Conservation (phyloP, 352 stramenopile species). For the Phytophthora sojae region DNA sequence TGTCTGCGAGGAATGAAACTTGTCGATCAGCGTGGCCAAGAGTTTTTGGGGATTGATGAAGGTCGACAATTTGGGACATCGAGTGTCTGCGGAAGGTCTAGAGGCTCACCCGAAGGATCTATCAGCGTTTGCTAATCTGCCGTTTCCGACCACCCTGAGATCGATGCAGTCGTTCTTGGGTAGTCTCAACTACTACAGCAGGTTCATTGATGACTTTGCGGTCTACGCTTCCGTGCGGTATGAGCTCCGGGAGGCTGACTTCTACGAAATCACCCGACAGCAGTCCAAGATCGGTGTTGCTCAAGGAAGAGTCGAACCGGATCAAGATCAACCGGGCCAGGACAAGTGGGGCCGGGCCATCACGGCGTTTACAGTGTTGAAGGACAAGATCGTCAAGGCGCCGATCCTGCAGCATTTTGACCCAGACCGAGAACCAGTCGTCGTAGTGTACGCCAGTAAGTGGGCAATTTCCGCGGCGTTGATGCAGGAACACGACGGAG, state of each 20-base stretch:
- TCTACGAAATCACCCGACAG: not conserved
- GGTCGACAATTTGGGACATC: no score
- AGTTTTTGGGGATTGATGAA: no score
- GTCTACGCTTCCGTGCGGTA: slow-evolving; percentile 12
- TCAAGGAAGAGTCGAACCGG: no score
- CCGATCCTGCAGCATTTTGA: slow-evolving; percentile 25
- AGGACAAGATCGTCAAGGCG: slow-evolving; percentile 2
- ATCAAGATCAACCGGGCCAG: no score
- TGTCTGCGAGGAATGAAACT: no score
- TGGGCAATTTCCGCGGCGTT: not conserved
- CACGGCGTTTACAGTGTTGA: slow-evolving; percentile 15
- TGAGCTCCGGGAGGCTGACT: slow-evolving; percentile 2
- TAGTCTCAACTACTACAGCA: slow-evolving; percentile 25
- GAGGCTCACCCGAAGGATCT: no score
- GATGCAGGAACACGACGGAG: slow-evolving; percentile 1
- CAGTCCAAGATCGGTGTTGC: not conserved
- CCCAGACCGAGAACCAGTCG: not conserved
- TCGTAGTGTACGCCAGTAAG: slow-evolving; percentile 20
- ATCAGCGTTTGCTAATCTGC: no score
- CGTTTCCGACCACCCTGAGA: no score
- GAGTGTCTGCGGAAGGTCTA: no score
- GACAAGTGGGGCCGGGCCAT: not conserved
- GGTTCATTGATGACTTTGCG: slow-evolving; percentile 23
- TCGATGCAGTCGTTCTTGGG: slow-evolving; percentile 18
- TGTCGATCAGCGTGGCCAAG: no score